phyloP scores from a whole-genome alignment of 2,329 filamentous ascomycete species.

The Trichoderma gracile region DNA sequence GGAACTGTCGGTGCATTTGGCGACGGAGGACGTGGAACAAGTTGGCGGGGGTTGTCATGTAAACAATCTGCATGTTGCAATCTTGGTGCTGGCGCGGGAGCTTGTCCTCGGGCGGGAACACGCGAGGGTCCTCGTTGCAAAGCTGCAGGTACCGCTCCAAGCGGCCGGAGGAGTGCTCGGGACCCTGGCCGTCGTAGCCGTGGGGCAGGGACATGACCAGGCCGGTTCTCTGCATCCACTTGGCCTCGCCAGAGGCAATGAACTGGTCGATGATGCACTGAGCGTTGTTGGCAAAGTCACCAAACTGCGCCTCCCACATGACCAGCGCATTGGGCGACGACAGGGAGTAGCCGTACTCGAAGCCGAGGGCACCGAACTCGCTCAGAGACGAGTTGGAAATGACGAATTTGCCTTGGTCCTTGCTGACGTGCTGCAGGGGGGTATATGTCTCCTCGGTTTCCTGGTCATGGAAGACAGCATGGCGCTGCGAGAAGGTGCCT shows the following conservation, averaged over 20 bases:
- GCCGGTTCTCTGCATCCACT: conserved; percentile 98
- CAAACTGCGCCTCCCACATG: conserved; percentile 99
- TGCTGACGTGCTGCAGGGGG: conserved; percentile 82
- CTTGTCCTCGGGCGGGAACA: conserved; percentile 86
- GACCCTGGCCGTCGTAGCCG: conserved; percentile 96
- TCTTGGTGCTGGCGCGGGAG: conserved; percentile 97
- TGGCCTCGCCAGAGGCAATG: conserved; percentile 93
- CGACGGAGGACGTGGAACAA: conserved; percentile 94
- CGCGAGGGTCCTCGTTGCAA: conserved; percentile 93
- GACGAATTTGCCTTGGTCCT: conserved; percentile 92
- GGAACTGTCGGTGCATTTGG: conserved; percentile 99
- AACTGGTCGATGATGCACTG: conserved; percentile 99
- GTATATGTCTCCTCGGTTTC: conserved; percentile 92
- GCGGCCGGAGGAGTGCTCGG: conserved; percentile 95
- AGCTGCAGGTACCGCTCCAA: conserved; percentile 97
- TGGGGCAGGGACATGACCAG: conserved; percentile 95
- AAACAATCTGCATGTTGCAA: conserved; percentile 98
- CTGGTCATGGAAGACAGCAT: conserved; percentile 96
- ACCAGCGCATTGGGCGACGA: conserved; percentile 96
- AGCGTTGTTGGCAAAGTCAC: conserved; percentile 99
- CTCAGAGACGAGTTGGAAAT: conserved; percentile 92
- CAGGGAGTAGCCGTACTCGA: conserved; percentile 97
- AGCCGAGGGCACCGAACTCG: conserved; percentile 75
- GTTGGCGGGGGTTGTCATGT: conserved; percentile 95
- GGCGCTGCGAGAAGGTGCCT: conserved; percentile 98